phyloP scores from a whole-genome alignment of 2,329 filamentous ascomycete genomes.

The Xylariomycetidae sp. region DNA sequence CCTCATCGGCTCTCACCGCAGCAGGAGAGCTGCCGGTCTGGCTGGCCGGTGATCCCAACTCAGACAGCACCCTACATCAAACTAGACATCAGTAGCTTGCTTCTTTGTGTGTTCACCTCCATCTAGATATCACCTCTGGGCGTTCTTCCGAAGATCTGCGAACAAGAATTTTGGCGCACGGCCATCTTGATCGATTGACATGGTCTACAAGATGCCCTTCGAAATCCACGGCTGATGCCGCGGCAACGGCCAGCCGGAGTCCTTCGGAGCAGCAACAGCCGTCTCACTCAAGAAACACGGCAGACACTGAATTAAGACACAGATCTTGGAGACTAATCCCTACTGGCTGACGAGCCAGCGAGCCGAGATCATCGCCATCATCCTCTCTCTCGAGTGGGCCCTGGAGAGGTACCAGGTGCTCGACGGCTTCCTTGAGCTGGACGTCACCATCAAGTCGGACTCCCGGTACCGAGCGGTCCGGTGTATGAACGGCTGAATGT shows the following conservation, averaged over 20 bases:
- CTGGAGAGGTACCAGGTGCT: slow-evolving; percentile 25
- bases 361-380: slow-evolving; percentile 32
- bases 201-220: not conserved
- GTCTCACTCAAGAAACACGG: not conserved
- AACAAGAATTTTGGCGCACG: no score
- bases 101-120: no score
- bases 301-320: no score
- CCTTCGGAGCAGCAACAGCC: not conserved
- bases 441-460: slow-evolving; percentile 29
- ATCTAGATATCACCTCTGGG: no score
- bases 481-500: slow-evolving; percentile 28
- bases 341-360: slow-evolving; percentile 27
- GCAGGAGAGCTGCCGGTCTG: no score
- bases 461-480: slow-evolving; percentile 30
- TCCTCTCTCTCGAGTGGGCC: slow-evolving; percentile 44
- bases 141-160: no score
- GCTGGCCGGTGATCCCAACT: no score
- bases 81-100: no score
- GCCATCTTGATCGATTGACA: no score
- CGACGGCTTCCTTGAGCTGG: slow-evolving; percentile 10
- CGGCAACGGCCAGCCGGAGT: not conserved
- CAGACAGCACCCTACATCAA: no score
- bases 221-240: not conserved
- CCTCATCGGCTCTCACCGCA: no score
- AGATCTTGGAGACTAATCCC: not conserved